A percentile compares a stretch with the other conserved stretches of the same genome.
Conservation (phyloP, 2,329 filamentous ascomycete genomes). For the Trichoderma harzianum region DNA sequence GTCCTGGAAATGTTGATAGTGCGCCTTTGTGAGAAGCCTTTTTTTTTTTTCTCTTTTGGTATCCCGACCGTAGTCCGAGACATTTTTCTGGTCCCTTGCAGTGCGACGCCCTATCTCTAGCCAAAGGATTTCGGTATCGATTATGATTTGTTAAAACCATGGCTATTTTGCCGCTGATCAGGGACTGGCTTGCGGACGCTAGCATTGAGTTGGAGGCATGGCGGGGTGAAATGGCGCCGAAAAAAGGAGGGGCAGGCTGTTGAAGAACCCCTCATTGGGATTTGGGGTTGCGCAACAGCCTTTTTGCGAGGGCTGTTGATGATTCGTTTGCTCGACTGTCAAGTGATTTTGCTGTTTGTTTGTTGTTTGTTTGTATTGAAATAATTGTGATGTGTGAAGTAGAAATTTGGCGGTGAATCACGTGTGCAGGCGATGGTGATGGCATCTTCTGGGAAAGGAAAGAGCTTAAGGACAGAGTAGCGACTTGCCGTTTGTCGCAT, state of each 20-base stretch:
- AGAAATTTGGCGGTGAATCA: not conserved
- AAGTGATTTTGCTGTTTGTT: not conserved
- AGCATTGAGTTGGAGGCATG: not conserved
- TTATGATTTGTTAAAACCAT: not conserved
- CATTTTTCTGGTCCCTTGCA: not conserved
- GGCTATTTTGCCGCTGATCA: not conserved
- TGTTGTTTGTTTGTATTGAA: not conserved
- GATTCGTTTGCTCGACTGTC: not conserved
- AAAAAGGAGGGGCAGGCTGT: conserved; percentile 1
- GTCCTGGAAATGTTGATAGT: not conserved
- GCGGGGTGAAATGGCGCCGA: conserved; percentile 1
- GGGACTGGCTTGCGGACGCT: not conserved
- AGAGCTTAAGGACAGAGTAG: not conserved
- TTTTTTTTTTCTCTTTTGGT: not conserved
- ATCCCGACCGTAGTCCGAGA: not conserved
- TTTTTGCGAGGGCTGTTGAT: not conserved
- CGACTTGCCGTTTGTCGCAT: conserved; percentile 5
- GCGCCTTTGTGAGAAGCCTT: not conserved
- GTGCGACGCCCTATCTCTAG: not conserved
- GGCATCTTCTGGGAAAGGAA: not conserved
- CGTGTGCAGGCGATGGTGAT: not conserved
- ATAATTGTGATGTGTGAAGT: not conserved
- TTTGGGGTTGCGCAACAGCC: not conserved
- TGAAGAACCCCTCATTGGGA: not conserved
- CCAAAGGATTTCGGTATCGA: not conserved